phyloP scores from a whole-genome alignment of 1,284 basidiomycete species.

The Hemileia vastatrix region DNA sequence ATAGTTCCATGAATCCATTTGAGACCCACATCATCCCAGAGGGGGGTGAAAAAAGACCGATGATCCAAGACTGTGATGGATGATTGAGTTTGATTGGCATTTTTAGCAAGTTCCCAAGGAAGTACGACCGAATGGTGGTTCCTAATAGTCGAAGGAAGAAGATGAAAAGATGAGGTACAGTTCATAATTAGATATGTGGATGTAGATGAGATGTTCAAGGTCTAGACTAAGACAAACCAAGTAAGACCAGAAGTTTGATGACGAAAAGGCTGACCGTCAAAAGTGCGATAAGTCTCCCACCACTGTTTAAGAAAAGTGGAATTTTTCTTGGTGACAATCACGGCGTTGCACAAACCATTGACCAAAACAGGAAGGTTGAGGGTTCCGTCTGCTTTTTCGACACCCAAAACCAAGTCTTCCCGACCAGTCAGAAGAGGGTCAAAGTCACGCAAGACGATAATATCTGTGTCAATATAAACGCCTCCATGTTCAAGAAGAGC shows the following conservation, averaged over 20 bases:
- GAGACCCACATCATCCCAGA: conserved; percentile 20
- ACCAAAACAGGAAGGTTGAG: conserved; percentile 6
- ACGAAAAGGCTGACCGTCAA: conserved; percentile 15
- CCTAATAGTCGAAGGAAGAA: neutral
- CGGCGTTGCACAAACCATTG: conserved; percentile 18
- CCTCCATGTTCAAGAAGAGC: conserved; percentile 10
- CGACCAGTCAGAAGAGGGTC: conserved; percentile 10
- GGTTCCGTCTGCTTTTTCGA: conserved; percentile 20
- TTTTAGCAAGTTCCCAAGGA: conserved; percentile 17
- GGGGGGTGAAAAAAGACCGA: conserved; percentile 17
- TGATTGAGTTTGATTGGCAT: conserved; percentile 1
- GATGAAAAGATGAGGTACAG: neutral
- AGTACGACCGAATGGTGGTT: conserved; percentile 19
- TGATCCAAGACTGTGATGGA: conserved; percentile 19
- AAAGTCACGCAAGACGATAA: conserved; percentile 11
- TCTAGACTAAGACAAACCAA: conserved; percentile 8
- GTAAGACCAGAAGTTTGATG: conserved; percentile 13
- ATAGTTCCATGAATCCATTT: conserved; percentile 16
- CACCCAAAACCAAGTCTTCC: conserved; percentile 16
- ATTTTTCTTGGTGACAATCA: conserved; percentile 14
- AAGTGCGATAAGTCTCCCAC: conserved; percentile 18
- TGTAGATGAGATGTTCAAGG: neutral
- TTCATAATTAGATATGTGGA: neutral
- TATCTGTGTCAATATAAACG: conserved; percentile 18
- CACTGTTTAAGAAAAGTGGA: conserved; percentile 7